Conservation (phyloP, 441 rosid species). For the Gossypium gossypioides region DNA sequence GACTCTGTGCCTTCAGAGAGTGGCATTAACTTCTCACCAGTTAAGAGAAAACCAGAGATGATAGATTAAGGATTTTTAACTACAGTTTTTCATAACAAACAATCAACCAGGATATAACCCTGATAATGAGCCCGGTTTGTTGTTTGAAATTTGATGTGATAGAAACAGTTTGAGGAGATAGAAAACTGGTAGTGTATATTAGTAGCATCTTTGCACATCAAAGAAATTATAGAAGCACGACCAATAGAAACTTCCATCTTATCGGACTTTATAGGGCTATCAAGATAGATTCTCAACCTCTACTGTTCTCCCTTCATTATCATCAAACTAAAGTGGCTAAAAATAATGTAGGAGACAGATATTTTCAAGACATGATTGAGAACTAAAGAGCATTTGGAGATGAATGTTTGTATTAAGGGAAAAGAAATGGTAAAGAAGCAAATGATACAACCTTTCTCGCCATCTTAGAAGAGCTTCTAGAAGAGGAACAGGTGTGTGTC, state of each 20-base stretch:
- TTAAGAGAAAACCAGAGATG: not conserved
- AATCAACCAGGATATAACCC: not conserved
- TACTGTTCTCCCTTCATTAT: not conserved
- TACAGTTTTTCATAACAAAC: not conserved
- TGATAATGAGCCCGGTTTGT: not conserved
- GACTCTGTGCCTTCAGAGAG: not conserved
- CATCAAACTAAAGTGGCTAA: not conserved
- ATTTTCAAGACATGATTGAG: slow-evolving; percentile 3
- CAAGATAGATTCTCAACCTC: not conserved
- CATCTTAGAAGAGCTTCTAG: slow-evolving; percentile 91
- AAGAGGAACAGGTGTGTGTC: slow-evolving; percentile 95
- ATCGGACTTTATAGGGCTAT: slow-evolving; percentile 11
- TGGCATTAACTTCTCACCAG: not conserved
- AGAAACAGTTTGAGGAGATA: not conserved
- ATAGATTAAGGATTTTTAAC: not conserved
- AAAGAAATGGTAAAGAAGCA: not conserved
- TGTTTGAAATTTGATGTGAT: slow-evolving; percentile 3
- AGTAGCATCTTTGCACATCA: not conserved
- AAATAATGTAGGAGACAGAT: not conserved
- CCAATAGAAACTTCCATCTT: not conserved
- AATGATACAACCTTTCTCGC: slow-evolving; percentile 70
- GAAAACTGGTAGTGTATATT: not conserved
- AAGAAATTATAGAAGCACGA: not conserved
- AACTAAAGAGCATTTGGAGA: not conserved
- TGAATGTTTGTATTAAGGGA: slow-evolving; percentile 3